Evolutionary conservation across 2,329 filamentous ascomycete species (phyloP).

Genomic region (Helotiales sp.): DNA sequence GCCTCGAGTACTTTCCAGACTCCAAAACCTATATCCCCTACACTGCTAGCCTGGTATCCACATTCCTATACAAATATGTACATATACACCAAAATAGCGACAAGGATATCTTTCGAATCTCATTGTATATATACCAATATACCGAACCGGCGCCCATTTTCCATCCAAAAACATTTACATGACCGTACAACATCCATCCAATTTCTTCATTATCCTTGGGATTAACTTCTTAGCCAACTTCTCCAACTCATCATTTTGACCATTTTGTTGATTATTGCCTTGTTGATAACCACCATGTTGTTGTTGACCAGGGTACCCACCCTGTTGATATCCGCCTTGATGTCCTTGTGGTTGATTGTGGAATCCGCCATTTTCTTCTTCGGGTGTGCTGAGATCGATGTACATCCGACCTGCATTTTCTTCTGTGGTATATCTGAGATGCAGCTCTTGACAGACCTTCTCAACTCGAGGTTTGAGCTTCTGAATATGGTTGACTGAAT

Average conservation of each 20-base stretch:
- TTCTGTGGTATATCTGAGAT: conserved; percentile 81
- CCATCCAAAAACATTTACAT: conserved; percentile 25
- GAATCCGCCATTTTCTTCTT: conserved; percentile 37
- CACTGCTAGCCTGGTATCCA: no score
- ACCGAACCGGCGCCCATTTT: neutral
- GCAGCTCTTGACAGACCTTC: conserved; percentile 78
- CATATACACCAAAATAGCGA: no score
- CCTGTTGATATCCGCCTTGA: conserved; percentile 43
- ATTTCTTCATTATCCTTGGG: conserved; percentile 33
- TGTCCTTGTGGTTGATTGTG: conserved; percentile 38
- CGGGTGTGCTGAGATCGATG: conserved; percentile 72
- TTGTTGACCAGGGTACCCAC: conserved; percentile 46
- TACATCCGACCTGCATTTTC: conserved; percentile 88
- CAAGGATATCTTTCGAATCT: no score
- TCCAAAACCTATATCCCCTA: neutral
- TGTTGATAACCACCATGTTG: conserved; percentile 43
- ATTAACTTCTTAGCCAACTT: conserved; percentile 34
- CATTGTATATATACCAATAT: neutral
- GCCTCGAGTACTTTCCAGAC: no score
- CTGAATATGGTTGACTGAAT: conserved; percentile 77
- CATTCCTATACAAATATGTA: no score
- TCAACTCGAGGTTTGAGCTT: conserved; percentile 97
- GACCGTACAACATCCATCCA: conserved; percentile 34
- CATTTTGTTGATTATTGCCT: conserved; percentile 35
- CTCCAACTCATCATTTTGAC: conserved; percentile 35